Percentiles rank a stretch among this genome's conserved stretches.
Evolutionary conservation across 192 early-diverging fungal genomes (phyloP).

Genomic region (Backusella sp.): DNA sequence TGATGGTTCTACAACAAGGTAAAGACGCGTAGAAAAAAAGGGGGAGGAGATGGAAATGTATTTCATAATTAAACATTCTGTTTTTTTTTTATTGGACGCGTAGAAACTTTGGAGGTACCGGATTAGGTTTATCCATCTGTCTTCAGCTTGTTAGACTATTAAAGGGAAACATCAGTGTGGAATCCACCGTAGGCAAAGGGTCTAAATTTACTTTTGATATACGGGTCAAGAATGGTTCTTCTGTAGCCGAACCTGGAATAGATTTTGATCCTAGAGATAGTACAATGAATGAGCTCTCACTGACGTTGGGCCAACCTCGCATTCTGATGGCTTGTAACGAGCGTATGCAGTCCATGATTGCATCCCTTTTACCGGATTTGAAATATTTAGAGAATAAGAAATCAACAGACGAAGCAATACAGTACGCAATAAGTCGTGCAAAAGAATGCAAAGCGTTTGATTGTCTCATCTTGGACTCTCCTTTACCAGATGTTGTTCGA

Average conservation of each 20-base stretch:
- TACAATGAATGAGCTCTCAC: not conserved
- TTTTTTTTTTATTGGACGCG: not conserved
- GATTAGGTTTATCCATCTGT: slow-evolving; percentile 49
- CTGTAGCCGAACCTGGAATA: not conserved
- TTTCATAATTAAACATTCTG: not conserved
- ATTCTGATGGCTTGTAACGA: slow-evolving; percentile 12
- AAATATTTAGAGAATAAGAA: not conserved
- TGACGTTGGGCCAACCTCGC: slow-evolving; percentile 24
- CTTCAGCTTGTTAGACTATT: slow-evolving; percentile 43
- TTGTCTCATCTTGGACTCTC: slow-evolving; percentile 17
- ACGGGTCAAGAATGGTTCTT: not conserved
- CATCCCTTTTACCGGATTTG: not conserved
- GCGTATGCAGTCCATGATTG: not conserved
- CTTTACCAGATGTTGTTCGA: not conserved
- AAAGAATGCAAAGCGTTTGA: not conserved
- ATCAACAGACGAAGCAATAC: slow-evolving; percentile 3
- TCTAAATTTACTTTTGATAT: slow-evolving; percentile 38
- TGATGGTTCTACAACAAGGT: slow-evolving; percentile 59
- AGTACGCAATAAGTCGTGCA: not conserved
- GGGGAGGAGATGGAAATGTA: not conserved
- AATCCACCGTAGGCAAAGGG: slow-evolving; percentile 40
- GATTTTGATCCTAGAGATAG: slow-evolving; percentile 6
- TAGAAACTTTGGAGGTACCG: slow-evolving; percentile 44
- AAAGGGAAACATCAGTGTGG: slow-evolving; percentile 41
- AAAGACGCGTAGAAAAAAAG: slow-evolving; percentile 32